Base-by-base conservation (phyloP, 768 basidiomycete genomes). In the Dendrothele bispora region DNA sequence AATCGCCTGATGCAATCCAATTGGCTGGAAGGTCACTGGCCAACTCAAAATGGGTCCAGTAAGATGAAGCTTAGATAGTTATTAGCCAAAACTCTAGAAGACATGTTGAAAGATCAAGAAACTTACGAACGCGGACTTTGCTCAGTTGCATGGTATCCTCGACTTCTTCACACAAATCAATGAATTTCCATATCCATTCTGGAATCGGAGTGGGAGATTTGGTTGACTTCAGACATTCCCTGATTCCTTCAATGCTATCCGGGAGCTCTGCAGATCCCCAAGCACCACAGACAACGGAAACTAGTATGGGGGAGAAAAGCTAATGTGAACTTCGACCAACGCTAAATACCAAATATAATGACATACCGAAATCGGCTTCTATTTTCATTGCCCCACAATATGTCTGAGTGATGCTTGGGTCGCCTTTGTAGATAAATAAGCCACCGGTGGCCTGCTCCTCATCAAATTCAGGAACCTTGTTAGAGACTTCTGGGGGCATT, bases 1-100 rank as follows among this genome's bases (percentile, higher is more conserved):
- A 46, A 38, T 58, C 57, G 10, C 56, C 57, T 2, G 54, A 10
- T 11, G 57, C 57, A 26, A 56, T 39, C 22, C 50, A 58, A 32
- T 56, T 58, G 21, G 15, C 27, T 2, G 60, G 61, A 5, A 61
- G 18, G 3, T 32, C 42, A 4, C 30, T 17, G 6, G 39, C 46
- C 21, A 28, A 5, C 29, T 61, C 52, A 40, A 55, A 62, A 25
- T 50, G 27, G 18, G 57, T 46, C 22, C 43, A 61, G 20, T 41
- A 17, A 14, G 50, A 40, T 7, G 53, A 25, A 17, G 55, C 58
- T 59, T 20, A 24, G 3, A 25, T 29, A 39, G 34, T 8, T 14
- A 28, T n/a, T 24, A n/a, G 41, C 17, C 21, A 29, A 18, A 11
- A 44, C 14, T 18, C 20, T 32, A n/a, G 10, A 20, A 17, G 2